Base-by-base conservation (phyloP, 169 alveolate genomes). In the Theileria parva region DNA sequence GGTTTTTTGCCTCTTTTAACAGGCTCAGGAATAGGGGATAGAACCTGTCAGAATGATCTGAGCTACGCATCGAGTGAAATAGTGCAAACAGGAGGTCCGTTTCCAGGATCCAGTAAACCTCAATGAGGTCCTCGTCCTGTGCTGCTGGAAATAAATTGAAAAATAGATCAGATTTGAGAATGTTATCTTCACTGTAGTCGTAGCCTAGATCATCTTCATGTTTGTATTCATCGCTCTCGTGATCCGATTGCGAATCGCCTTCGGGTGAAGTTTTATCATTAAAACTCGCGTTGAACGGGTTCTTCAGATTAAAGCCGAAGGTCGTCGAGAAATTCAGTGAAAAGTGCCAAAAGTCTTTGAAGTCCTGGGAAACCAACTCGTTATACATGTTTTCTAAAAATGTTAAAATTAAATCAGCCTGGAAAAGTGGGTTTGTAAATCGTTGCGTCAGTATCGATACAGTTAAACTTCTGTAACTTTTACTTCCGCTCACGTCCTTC, bases 361-460 rank as follows among this genome's bases (percentile, higher is more conserved):
- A 63, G 25, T 63, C 71, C 51, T 17, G 23, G 28, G 71, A 63
- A 17, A 69, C 13, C 8, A 69, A 30, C 37, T 69, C 77, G 6
- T 13, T 23, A 25, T 55, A 55, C 63, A 69, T 51, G 44, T 32
- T n/a, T n/a, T 83, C 89, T 48, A 83, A 21, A 44, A 70, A 57
- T 48, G 74, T 39, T 27, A 83, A 79, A 37, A 83, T 70, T 50
- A 83, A 64, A 48, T 83, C 89, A 32, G 77, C 80, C 51, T 83
- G 89, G 65, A 83, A 83, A 37, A 28, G 39, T 17, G 81, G 77
- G 60, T 83, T 83, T 19, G 77, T 37, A 30, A 65, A 83, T 73
- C 65, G 59, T 25, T 73, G 25, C 2, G 89, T 76, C 2, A 83
- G 55, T 15, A 63, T 63, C 1, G 71, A 63, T 39, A 63, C 71